Evolutionary conservation across 116 monocot genomes (phyloP).

Genomic region (Zostera marina): DNA sequence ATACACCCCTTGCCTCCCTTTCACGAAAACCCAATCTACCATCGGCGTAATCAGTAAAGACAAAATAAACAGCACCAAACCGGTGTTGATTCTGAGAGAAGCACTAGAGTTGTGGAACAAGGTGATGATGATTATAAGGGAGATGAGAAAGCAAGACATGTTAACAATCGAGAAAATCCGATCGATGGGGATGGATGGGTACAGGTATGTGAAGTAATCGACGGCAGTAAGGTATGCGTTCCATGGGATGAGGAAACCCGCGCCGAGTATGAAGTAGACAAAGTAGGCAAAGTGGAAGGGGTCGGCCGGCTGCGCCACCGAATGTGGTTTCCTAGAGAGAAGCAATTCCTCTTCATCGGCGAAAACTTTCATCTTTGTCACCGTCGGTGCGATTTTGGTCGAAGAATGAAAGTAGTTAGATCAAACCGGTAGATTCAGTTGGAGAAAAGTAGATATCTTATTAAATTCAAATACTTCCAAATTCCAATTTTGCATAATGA

Average conservation of each 20-base stretch:
- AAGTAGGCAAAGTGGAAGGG: slow-evolving; percentile 19
- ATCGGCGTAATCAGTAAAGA: slow-evolving; percentile 38
- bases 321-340: too few species aligned
- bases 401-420: too few species aligned
- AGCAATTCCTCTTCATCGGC: too few species aligned
- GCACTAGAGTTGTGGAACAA: slow-evolving; percentile 35
- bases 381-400: too few species aligned
- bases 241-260: slow-evolving; percentile 26
- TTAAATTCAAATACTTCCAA: too few species aligned
- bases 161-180: slow-evolving; percentile 74
- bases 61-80: slow-evolving; percentile 38
- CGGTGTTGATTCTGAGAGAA: slow-evolving; percentile 46
- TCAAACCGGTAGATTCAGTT: background rate
- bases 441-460: too few species aligned
- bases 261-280: slow-evolving; percentile 22
- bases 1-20: slow-evolving; percentile 25
- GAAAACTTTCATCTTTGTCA: too few species aligned
- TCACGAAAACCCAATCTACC: slow-evolving; percentile 40
- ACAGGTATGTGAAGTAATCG: slow-evolving; percentile 89
- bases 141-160: slow-evolving; percentile 49
- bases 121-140: slow-evolving; percentile 40
- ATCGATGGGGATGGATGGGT: slow-evolving; percentile 52
- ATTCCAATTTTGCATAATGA: too few species aligned
- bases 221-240: slow-evolving; percentile 52
- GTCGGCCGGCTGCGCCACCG: slow-evolving; percentile 7